These are phyloP conservation scores for Arachis monticola DNA, from an alignment of 331 rosid species.

Conservation along the genomic window DNA sequence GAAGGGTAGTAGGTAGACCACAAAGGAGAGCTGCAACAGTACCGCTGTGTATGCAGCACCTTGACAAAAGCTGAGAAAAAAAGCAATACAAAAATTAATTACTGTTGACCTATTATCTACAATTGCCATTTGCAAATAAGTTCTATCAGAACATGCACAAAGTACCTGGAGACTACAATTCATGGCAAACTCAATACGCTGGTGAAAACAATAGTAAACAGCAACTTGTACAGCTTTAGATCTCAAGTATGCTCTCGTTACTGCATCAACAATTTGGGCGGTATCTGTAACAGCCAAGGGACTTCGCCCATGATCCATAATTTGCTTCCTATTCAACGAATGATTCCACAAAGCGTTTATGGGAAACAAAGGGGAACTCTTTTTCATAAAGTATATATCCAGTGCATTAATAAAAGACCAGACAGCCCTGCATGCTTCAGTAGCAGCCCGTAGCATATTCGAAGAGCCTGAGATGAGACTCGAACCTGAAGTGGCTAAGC, in stretches of 20 bases:
- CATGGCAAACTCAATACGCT: conserved; percentile 78
- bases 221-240: conserved; percentile 88
- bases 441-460: conserved; percentile 77
- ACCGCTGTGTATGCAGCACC: conserved; percentile 79
- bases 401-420: conserved; percentile 82
- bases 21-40: conserved; percentile 78
- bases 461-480: conserved; percentile 93
- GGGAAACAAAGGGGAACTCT: conserved; percentile 66
- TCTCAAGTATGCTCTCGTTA: conserved; percentile 74
- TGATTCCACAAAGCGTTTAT: conserved; percentile 60
- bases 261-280: conserved; percentile 67
- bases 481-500: conserved; percentile 80
- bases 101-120: conserved; percentile 5
- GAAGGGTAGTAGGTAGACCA: conserved; percentile 85
- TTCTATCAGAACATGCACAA: conserved; percentile 16
- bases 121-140: conserved; percentile 19
- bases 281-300: conserved; percentile 62
- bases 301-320: conserved; percentile 55
- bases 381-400: conserved; percentile 60
- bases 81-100: conserved; percentile 5
- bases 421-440: conserved; percentile 84
- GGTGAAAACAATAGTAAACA: conserved; percentile 83
- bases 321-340: conserved; percentile 57
- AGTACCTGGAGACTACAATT: conserved; percentile 80
- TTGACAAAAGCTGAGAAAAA: conserved; percentile 72